These are phyloP conservation scores for Exophiala oligosperma DNA, from an alignment of 2,329 filamentous ascomycete genomes.

Conservation along the genomic window DNA sequence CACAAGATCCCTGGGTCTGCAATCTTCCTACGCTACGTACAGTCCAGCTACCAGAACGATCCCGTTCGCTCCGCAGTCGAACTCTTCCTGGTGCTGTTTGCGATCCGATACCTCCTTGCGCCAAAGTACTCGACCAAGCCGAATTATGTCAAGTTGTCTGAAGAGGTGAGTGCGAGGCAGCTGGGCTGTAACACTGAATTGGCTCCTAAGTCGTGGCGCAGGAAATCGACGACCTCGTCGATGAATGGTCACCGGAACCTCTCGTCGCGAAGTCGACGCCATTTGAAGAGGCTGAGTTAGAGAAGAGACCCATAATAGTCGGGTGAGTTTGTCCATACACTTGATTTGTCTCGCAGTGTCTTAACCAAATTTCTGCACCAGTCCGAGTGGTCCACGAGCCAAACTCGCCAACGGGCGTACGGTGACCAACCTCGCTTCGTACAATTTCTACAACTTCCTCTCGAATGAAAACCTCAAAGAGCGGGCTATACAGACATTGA, in stretches of 20 bases:
- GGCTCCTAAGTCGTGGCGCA: constrained; percentile 31
- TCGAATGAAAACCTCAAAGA: constrained; percentile 90
- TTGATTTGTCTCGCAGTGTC: neutral
- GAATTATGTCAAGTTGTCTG: constrained; percentile 83
- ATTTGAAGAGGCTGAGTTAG: constrained; percentile 77
- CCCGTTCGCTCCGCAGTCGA: constrained; percentile 92
- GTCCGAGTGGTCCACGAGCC: constrained; percentile 83
- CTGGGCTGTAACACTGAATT: neutral
- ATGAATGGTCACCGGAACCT: constrained; percentile 94
- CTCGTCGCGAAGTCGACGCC: constrained; percentile 72
- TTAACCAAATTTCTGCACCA: constrained; percentile 37
- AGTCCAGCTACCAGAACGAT: constrained; percentile 96
- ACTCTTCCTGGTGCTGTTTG: constrained; percentile 90
- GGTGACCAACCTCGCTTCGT: constrained; percentile 89
- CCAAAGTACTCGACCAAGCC: constrained; percentile 92
- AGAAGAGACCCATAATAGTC: constrained; percentile 82
- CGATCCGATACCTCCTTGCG: constrained; percentile 86
- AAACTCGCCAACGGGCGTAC: constrained; percentile 87
- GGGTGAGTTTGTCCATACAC: constrained; percentile 61
- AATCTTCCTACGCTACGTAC: constrained; percentile 91
- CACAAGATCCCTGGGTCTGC: constrained; percentile 92
- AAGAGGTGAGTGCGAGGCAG: constrained; percentile 58
- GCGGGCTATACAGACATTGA: constrained; percentile 88
- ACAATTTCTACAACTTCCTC: constrained; percentile 98
- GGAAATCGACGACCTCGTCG: constrained; percentile 95